These are phyloP conservation scores for Adansonia grandidieri DNA, from an alignment of 441 rosid species.

Conservation along the genomic window DNA sequence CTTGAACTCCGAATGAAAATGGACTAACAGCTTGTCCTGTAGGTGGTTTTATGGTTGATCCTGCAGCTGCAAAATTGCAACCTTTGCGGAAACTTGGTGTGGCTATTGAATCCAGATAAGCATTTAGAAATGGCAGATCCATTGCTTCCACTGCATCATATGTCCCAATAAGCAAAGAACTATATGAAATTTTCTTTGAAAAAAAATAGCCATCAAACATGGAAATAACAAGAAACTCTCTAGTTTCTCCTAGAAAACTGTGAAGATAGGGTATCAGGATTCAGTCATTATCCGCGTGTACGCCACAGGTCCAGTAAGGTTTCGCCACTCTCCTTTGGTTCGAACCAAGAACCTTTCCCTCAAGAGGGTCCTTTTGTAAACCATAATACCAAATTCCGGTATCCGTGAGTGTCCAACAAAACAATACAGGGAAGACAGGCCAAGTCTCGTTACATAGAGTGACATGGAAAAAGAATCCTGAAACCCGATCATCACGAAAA, in stretches of 20 bases:
- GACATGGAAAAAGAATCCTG: too few species aligned
- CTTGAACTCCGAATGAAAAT: constrained; percentile 79
- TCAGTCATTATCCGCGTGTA: too few species aligned
- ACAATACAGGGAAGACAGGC: too few species aligned
- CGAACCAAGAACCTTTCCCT: too few species aligned
- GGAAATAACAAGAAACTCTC: background rate
- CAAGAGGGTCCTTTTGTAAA: too few species aligned
- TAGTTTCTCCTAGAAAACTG: background rate
- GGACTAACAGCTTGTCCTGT: constrained; percentile 75
- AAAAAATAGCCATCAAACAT: background rate
- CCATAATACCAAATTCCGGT: too few species aligned
- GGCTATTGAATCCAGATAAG: constrained; percentile 85
- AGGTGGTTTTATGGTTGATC: constrained; percentile 81
- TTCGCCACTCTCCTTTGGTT: too few species aligned
- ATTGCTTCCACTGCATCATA: constrained; percentile 81
- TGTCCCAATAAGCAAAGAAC: background rate
- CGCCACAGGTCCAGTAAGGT: too few species aligned
- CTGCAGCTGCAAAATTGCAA: constrained; percentile 95
- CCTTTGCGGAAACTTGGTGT: constrained; percentile 76
- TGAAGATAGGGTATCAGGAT: too few species aligned
- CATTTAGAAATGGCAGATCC: constrained; percentile 85
- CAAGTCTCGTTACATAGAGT: too few species aligned
- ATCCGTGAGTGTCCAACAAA: too few species aligned
- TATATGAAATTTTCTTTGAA: background rate
- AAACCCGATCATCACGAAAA: background rate